Evolutionary conservation across 768 basidiomycete species (phyloP).

Genomic region (Sporobolomyces phaffii): DNA sequence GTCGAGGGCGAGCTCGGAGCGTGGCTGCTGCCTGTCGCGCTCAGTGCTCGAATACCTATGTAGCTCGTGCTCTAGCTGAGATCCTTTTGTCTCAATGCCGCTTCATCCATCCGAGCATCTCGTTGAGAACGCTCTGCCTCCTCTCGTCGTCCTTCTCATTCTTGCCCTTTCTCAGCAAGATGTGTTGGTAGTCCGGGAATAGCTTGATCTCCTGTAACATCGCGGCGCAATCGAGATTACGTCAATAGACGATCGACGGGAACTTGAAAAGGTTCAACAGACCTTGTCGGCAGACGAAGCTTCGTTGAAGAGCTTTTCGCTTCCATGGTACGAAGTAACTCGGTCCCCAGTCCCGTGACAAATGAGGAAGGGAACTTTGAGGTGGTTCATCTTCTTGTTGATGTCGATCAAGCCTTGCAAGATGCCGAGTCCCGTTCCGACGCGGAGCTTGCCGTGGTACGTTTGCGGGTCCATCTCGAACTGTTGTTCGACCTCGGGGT

Average conservation of each 20-base stretch:
- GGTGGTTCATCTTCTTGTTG: constrained; percentile 15
- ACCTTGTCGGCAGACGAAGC: constrained; percentile 35
- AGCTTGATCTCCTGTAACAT: constrained; percentile 1
- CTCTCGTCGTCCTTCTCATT: constrained; percentile 36
- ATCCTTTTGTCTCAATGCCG: constrained; percentile 18
- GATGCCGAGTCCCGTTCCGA: constrained; percentile 35
- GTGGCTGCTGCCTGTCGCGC: no score
- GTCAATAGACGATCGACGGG: no score
- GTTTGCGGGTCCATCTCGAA: constrained; percentile 35
- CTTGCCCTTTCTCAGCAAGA: constrained; percentile 33
- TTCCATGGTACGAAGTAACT: constrained; percentile 34
- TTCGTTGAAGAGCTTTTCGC: constrained; percentile 14
- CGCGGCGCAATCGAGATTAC: no score
- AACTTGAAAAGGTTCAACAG: no score
- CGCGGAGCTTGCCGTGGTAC: constrained; percentile 37
- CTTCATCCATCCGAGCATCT: constrained; percentile 38
- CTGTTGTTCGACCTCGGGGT: constrained; percentile 27
- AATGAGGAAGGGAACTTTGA: constrained; percentile 37
- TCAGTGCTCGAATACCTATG: no score
- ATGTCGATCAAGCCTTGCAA: constrained; percentile 29
- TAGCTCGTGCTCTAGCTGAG: no score
- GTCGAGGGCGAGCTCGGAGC: no score
- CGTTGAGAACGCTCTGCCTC: constrained; percentile 32
- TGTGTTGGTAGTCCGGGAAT: constrained; percentile 26
- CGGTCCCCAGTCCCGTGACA: constrained; percentile 40